These are phyloP conservation scores for Zychaea mexicana DNA, from an alignment of 371 early-diverging fungal species.

Conservation along the genomic window DNA sequence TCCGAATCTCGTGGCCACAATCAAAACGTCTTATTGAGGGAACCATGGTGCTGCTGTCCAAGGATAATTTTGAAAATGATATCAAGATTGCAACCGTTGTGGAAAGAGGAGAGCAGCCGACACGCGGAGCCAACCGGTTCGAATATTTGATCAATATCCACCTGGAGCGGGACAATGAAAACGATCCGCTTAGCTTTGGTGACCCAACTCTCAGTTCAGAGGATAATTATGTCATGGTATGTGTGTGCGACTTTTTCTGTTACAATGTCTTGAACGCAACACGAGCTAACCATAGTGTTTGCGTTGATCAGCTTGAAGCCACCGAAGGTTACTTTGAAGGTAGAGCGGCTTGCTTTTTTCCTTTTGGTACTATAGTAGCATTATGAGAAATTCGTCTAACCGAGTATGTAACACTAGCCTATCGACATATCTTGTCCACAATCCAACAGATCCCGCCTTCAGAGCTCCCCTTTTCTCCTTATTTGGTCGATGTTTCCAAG, in stretches of 20 bases:
- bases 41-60: conserved; percentile 54
- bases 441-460: conserved; percentile 44
- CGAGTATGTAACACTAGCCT: conserved; percentile 11
- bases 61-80: conserved; percentile 52
- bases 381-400: background rate
- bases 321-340: conserved; percentile 57
- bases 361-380: no score
- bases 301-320: conserved; percentile 37
- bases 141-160: conserved; percentile 58
- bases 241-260: background rate
- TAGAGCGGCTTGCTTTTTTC: no score
- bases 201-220: conserved; percentile 32
- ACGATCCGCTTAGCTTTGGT: conserved; percentile 45
- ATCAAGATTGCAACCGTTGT: conserved; percentile 63
- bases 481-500: conserved; percentile 37
- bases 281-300: no score
- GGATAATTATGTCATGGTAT: conserved; percentile 42
- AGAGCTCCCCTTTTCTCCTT: conserved; percentile 39
- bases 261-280: background rate
- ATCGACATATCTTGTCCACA: conserved; percentile 39
- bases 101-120: conserved; percentile 52
- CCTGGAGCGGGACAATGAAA: conserved; percentile 46
- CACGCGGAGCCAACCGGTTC: conserved; percentile 43
- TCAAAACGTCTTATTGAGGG: conserved; percentile 65
- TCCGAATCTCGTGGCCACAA: conserved; percentile 49